Evolutionary conservation across 2,329 filamentous ascomycete genomes (phyloP), one percentile per base, ranked within the genome.

Genomic region (Fusarium nisikadoi): DNA sequence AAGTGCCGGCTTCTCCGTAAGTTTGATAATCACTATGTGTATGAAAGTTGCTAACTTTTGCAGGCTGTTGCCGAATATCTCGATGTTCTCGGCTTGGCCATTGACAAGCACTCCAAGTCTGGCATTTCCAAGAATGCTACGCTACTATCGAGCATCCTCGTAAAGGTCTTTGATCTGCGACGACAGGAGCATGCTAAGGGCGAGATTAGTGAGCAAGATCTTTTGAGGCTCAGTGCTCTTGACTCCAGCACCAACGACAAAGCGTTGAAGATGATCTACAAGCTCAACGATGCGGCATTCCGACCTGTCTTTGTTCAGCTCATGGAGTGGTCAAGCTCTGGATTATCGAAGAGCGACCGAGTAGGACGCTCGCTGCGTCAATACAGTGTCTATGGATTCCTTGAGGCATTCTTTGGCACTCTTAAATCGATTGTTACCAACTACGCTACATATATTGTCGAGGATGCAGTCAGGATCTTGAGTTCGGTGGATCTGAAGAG

Each of bases 341-440:
- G 86, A 0, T 81, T 93, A 47, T 83, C 91, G 23, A 90, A 91
- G 83, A 88, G 87, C 66, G 91, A 94, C 75, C 79, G 79, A 19
- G 75, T 83, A 29, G 91, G 90, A 57, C 87, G 85, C 69, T 81
- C 86, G 6, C 83, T 91, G 52, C 90, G 94, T 23, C 88, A 92
- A 46, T 91, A 92, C 69, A 94, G 91, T 68, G 88, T 97, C 72
- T 98, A 94, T 84, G 89, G 90, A 56, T 97, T 98, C 84, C 85
- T 97, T 46, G 84, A 90, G 41, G 84, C 88, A 19, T 95, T 98
- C 82, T 97, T 97, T 77, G 90, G 91, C 65, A 92, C 90, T 72
- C 91, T 98, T 69, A 96, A 96, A 87, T 96, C 94, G 12, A 95
- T 98, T 63, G 94, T 98, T 65, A 98, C 96, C 14, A 92, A 91